Evolutionary conservation across 768 basidiomycete species (phyloP), one percentile per base, ranked within the genome.

Genomic region (Pisolithus sp.): DNA sequence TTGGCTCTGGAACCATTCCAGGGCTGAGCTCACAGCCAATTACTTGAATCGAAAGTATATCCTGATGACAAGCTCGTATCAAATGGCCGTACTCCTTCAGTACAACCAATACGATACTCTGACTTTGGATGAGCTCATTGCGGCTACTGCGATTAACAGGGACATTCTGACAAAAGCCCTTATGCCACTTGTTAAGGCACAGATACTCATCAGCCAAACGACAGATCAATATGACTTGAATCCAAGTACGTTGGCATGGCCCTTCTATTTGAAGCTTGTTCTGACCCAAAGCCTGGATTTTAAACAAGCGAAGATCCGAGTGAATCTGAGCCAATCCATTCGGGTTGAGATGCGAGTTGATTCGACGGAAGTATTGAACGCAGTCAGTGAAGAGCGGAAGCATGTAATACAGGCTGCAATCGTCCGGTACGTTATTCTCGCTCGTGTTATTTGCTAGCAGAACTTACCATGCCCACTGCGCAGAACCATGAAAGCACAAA

Each of bases 1-100:
- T 0, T 99, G 95, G 95, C 73, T 98, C 9, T 99, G 96, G 96
- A 95, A 97, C 63, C 90, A 94, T 68, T 93, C 86, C 50, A 95
- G 94, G 75, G 93, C 93, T 71, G 96, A 99, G 66, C 79, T 99
- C 7, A 82, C 87, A 50, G 94, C 94, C 57, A 93, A 88, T 63
- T 93, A 96, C 70, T 76, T 92, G 49, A 86, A 85, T 62, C 91
- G 93, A 69, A 96, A 93, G 70, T 97, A 97, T 73, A 93, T 95
- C 60, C 73, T 98, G 64, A 89, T 93, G 85, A 92, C 91, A 31
- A 93, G 89, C 60, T 82, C 93, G 7, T 97, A 88, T 70, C 96
- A 98, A 70, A 90, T 89, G 80, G 89, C 90, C 9, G 85, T 98
- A 18, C 76, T 98, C 36, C 67, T 93, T 53, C 93, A 93, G 66